Base-by-base conservation (phyloP, 2,329 filamentous ascomycete genomes). In the Talaromyces funiculosus region DNA sequence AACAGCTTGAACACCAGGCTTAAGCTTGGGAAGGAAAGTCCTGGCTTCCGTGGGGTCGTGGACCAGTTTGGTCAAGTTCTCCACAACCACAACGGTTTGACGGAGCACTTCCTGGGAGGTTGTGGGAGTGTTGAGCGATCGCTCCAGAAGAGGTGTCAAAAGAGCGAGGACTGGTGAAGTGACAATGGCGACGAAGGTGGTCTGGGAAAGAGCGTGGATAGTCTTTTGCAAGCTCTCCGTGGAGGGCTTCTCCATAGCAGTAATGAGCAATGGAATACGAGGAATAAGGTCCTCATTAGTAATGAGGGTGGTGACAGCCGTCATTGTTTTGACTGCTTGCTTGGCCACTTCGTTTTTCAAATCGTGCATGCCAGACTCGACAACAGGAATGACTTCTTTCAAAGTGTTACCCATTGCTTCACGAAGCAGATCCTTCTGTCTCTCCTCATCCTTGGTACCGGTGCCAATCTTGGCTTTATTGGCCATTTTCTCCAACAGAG, bases 21-120 rank as follows among this genome's bases (percentile, higher is more conserved):
- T 89, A 57, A 99, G 82, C 78, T 96, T 97, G 56, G 94, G 94
- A 72, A 99, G 78, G 82, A 99, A 99, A 60, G 90, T 90, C 66
- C 94, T 85, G 35, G 94, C 94, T 80, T 99, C 94, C 62, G 96
- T 86, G 14, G 94, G 94, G 73, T 90, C 92, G 76, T 99, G 94
- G 29, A 99, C 94, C 33, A 99, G 86, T 81, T 96, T 97, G 63
- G 94, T 99, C 80, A 99, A 81, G 79, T 99, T 99, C 80, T 99
- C 94, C 20, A 94, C 90, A 56, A 99, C 95, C 59, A 99, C 92
- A 31, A 96, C 92, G 2, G 94, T 96, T 78, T 97, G 93, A 63
- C 94, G 89, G 60, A 97, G 82, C 22, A 97, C 92, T 78, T 99
- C 94, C 75, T 99, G 94, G 3, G 90, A 84, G 4, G 94, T 99